A percentile compares a stretch with the other conserved stretches of the same genome.
phyloP scores from a whole-genome alignment of 2,329 filamentous ascomycete genomes.

The Whalleya microplaca region DNA sequence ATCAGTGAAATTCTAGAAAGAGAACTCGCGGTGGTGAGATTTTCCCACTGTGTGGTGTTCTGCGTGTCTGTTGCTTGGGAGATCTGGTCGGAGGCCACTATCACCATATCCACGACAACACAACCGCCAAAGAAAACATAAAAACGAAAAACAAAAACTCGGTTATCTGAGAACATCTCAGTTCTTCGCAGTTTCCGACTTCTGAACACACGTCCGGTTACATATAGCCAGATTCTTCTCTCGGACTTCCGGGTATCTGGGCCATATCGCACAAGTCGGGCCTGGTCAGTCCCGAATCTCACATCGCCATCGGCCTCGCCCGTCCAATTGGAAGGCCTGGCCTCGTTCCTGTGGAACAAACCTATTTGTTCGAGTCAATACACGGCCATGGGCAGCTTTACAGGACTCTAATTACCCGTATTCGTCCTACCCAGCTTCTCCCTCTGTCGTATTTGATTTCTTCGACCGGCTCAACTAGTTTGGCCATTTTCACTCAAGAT shows the following conservation, averaged over 20 bases:
- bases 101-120: neutral
- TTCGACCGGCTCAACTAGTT: slow-evolving; percentile 26
- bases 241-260: neutral
- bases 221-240: neutral
- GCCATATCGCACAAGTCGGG: neutral
- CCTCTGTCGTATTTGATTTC: slow-evolving; percentile 20
- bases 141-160: neutral
- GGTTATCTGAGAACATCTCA: neutral
- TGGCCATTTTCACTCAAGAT: slow-evolving; percentile 27
- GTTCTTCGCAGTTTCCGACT: neutral
- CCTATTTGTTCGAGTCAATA: slow-evolving; percentile 5
- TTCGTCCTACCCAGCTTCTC: slow-evolving; percentile 15
- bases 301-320: slow-evolving; percentile 3
- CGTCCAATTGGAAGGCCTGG: slow-evolving; percentile 3
- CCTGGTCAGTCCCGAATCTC: slow-evolving; percentile 4
- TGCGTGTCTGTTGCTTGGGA: neutral
- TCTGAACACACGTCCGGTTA: neutral
- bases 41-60: neutral
- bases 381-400: slow-evolving; percentile 16
- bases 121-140: neutral
- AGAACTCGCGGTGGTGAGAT: neutral
- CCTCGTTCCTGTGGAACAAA: neutral
- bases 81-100: neutral
- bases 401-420: slow-evolving; percentile 20
- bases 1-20: neutral